Conservation (phyloP, 495 filamentous ascomycete genomes). For the Immersiella caudata region DNA sequence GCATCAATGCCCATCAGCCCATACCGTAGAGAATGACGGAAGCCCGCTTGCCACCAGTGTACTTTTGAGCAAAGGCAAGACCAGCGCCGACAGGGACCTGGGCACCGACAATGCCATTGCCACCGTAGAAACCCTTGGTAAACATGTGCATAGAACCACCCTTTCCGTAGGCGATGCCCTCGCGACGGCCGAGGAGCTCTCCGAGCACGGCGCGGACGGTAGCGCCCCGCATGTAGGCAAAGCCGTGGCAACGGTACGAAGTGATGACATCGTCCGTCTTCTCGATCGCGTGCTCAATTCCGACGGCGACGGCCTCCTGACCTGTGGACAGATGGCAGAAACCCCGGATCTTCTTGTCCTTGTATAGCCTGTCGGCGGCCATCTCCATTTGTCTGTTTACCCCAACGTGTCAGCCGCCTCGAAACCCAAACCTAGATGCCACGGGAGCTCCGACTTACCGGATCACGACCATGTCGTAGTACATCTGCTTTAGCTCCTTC, state of each 20-base stretch:
- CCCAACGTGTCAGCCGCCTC: neutral
- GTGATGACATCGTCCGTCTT: conserved; percentile 94
- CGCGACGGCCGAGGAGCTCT: conserved; percentile 90
- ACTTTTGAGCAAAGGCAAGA: conserved; percentile 95
- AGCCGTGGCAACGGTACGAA: conserved; percentile 98
- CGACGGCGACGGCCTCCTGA: conserved; percentile 95
- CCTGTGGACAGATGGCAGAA: conserved; percentile 99
- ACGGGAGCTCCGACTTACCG: conserved; percentile 56
- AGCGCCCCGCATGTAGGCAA: conserved; percentile 93
- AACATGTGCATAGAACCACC: conserved; percentile 99
- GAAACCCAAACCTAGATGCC: neutral
- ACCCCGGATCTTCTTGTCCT: conserved; percentile 99
- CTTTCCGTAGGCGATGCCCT: conserved; percentile 98
- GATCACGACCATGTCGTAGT: conserved; percentile 93
- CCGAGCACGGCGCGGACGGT: conserved; percentile 93
- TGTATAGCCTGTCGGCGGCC: conserved; percentile 96
- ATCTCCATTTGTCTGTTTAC: conserved; percentile 86
- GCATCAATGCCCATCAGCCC: neutral
- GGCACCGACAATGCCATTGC: conserved; percentile 98
- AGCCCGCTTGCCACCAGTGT: conserved; percentile 79
- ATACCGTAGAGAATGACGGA: conserved; percentile 85
- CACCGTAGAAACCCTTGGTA: conserved; percentile 94
- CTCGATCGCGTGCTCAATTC: conserved; percentile 94
- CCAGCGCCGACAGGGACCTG: conserved; percentile 98
- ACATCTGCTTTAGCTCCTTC: conserved; percentile 97